Evolutionary conservation across 495 filamentous ascomycete species (phyloP).

Genomic region (Aspergillus haitiensis): DNA sequence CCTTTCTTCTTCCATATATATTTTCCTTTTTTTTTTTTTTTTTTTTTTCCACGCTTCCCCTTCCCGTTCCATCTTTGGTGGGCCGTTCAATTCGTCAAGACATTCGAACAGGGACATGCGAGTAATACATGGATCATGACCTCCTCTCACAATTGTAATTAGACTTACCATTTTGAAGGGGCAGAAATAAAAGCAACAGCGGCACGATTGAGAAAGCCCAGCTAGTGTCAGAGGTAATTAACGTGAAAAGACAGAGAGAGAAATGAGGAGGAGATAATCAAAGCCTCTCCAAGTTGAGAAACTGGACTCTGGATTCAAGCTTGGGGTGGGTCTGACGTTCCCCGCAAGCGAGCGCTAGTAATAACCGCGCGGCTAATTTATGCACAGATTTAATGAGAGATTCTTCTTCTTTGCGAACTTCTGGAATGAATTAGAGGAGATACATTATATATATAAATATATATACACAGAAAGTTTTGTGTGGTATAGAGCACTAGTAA

Average conservation of each 20-base stretch:
- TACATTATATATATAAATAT: too few relatives aligned
- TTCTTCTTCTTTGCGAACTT: too few relatives aligned
- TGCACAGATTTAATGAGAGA: neutral
- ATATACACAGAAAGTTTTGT: too few relatives aligned
- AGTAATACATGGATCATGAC: neutral
- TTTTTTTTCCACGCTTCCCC: too few relatives aligned
- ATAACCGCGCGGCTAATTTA: slow-evolving; percentile 25
- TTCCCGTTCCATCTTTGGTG: too few relatives aligned
- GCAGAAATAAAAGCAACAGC: slow-evolving; percentile 17
- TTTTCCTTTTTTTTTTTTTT: too few relatives aligned
- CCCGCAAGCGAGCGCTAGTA: slow-evolving; percentile 27
- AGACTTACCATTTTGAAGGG: slow-evolving; percentile 38
- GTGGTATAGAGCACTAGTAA: too few relatives aligned
- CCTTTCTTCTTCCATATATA: too few relatives aligned
- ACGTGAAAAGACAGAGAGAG: slow-evolving; percentile 17
- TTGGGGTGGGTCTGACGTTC: slow-evolving; percentile 23
- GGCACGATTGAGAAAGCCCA: slow-evolving; percentile 16
- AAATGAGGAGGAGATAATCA: slow-evolving; percentile 2
- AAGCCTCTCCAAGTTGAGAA: neutral
- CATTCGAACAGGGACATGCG: neutral
- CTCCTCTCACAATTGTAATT: neutral
- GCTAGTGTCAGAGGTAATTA: neutral
- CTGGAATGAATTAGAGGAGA: too few relatives aligned
- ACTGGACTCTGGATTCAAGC: slow-evolving; percentile 22
- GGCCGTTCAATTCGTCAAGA: neutral